Conservation (phyloP, 331 rosid species). For the Quercus tomentella region DNA sequence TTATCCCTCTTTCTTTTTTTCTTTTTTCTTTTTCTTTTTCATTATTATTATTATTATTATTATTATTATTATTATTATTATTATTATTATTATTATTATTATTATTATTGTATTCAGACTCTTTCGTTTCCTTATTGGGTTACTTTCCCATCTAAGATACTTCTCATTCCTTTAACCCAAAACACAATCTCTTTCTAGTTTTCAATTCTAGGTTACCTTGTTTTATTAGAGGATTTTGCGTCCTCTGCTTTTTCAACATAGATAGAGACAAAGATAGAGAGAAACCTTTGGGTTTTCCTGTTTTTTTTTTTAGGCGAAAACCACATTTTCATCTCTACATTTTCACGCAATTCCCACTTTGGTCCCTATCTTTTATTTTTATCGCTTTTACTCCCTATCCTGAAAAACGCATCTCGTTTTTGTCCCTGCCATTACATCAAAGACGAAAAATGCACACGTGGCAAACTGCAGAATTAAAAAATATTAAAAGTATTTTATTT, state of each 20-base stretch:
- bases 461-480: too few relatives aligned
- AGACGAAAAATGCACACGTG: too few relatives aligned
- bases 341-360: too few relatives aligned
- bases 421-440: too few relatives aligned
- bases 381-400: too few relatives aligned
- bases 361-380: too few relatives aligned
- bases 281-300: background rate
- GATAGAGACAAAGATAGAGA: background rate
- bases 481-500: too few relatives aligned
- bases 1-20: background rate
- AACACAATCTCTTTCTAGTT: slow-evolving; percentile 2
- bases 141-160: slow-evolving; percentile 23
- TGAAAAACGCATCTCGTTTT: fast-evolving
- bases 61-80: too few relatives aligned
- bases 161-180: background rate
- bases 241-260: background rate
- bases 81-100: background rate
- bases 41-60: too few relatives aligned
- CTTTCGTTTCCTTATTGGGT: slow-evolving; percentile 13
- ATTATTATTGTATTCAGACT: background rate
- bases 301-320: too few relatives aligned
- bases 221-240: background rate
- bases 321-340: too few relatives aligned
- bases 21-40: background rate
- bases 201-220: background rate